phyloP scores from a whole-genome alignment of 208 protist species.

The Leishmania martiniquensis region DNA sequence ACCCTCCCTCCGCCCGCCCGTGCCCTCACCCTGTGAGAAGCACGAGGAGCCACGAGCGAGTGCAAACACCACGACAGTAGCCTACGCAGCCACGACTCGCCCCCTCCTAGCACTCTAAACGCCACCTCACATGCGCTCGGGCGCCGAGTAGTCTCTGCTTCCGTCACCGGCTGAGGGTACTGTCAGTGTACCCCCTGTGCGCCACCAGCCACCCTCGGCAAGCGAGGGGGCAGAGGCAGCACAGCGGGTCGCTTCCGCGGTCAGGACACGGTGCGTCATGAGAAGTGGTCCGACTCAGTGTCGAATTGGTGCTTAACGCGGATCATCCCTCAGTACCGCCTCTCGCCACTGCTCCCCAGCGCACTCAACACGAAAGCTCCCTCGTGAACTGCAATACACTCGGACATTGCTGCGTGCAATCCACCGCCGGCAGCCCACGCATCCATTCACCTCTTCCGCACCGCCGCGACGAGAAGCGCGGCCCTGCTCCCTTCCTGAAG shows the following conservation, averaged over 20 bases:
- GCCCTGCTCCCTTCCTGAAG: background rate
- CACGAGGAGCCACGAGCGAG: background rate
- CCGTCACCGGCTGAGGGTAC: background rate
- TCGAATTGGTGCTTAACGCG: slow-evolving; percentile 44
- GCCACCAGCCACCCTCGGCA: background rate
- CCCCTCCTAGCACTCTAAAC: background rate
- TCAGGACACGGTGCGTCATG: slow-evolving; percentile 44
- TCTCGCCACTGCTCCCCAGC: background rate
- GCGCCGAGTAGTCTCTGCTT: background rate
- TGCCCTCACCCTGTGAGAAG: background rate
- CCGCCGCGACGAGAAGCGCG: background rate
- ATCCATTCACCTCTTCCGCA: background rate
- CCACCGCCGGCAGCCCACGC: background rate
- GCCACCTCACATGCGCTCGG: background rate
- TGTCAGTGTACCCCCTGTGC: slow-evolving; percentile 3
- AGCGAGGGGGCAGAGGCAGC: background rate
- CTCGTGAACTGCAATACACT: background rate
- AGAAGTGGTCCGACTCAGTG: slow-evolving; percentile 38
- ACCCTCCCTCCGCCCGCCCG: background rate
- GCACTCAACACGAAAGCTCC: background rate
- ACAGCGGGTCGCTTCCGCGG: slow-evolving; percentile 23
- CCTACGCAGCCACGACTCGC: background rate
- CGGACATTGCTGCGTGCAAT: background rate
- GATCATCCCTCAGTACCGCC: slow-evolving; percentile 26
- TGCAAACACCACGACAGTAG: background rate